Evolutionary conservation across 2,329 filamentous ascomycete genomes (phyloP).

Genomic region (Coniochaeta prunicola): DNA sequence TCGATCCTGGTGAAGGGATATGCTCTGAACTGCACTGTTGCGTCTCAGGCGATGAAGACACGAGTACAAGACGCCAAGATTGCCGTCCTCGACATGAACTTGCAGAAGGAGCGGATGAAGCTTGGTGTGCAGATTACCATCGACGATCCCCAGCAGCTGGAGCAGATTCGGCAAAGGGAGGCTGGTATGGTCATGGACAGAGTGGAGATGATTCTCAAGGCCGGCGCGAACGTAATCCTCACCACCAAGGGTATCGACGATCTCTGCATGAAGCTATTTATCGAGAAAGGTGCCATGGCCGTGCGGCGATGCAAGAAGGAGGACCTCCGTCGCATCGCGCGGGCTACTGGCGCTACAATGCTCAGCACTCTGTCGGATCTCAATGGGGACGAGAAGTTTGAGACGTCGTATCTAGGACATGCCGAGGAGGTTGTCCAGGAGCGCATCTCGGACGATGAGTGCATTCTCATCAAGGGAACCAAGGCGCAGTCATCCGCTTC

Average conservation of each 20-base stretch:
- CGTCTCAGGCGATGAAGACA: conserved; percentile 96
- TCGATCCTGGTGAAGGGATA: conserved; percentile 92
- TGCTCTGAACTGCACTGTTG: conserved; percentile 96
- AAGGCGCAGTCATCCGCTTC: conserved; percentile 92
- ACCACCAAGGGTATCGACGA: conserved; percentile 99
- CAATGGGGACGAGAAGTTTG: conserved; percentile 96
- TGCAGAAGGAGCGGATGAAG: conserved; percentile 99
- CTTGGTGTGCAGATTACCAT: conserved; percentile 96
- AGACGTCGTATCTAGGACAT: conserved; percentile 78
- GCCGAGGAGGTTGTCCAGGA: conserved; percentile 98
- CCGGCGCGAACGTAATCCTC: conserved; percentile 90
- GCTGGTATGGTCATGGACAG: conserved; percentile 88
- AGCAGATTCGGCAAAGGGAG: conserved; percentile 92
- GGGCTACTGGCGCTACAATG: conserved; percentile 88
- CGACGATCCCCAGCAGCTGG: conserved; percentile 92
- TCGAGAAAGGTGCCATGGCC: conserved; percentile 93
- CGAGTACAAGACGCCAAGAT: conserved; percentile 92
- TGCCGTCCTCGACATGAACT: conserved; percentile 92
- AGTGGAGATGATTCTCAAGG: conserved; percentile 95
- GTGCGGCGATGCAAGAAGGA: conserved; percentile 98
- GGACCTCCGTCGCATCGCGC: conserved; percentile 90
- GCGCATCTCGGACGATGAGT: conserved; percentile 97
- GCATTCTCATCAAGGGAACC: conserved; percentile 92
- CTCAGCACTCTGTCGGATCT: conserved; percentile 91
- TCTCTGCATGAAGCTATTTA: conserved; percentile 85